Percentiles rank a stretch among this genome's conserved stretches.
These are phyloP conservation scores for Aphanomyces astaci DNA, from an alignment of 352 stramenopile species.

Conservation along the genomic window DNA sequence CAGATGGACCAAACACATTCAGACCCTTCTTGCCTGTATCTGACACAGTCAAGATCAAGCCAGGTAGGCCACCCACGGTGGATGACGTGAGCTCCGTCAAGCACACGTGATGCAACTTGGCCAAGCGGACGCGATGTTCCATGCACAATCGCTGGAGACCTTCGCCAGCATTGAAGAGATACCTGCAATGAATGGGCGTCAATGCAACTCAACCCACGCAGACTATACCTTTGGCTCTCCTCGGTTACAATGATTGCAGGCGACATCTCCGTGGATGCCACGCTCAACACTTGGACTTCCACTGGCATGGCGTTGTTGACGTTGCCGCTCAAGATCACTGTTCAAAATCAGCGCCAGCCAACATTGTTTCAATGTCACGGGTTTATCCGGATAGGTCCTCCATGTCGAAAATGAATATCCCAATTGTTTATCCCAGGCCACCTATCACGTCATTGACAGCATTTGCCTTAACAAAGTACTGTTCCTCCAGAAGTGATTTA, in stretches of 20 bases:
- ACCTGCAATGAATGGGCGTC: constrained; percentile 30
- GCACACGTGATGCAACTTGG: constrained; percentile 77
- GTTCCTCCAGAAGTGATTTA: too few relatives aligned
- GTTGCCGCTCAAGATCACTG: not conserved
- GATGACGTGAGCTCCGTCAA: constrained; percentile 72
- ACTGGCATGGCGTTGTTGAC: constrained; percentile 47
- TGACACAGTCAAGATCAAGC: constrained; percentile 82
- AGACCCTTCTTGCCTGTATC: constrained; percentile 76
- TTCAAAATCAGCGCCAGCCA: not conserved
- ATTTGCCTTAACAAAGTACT: too few relatives aligned
- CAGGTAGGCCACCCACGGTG: constrained; percentile 74
- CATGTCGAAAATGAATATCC: not conserved
- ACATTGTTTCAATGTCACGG: not conserved
- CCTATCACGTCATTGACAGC: too few relatives aligned
- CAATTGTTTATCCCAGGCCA: too few relatives aligned
- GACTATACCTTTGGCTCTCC: constrained; percentile 43
- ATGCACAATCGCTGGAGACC: constrained; percentile 86
- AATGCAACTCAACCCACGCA: not conserved
- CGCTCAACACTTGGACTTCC: constrained; percentile 66
- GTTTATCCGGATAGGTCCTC: not conserved
- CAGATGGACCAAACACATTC: constrained; percentile 57
- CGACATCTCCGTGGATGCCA: constrained; percentile 61
- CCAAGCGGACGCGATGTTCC: constrained; percentile 85
- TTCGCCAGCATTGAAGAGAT: constrained; percentile 87
- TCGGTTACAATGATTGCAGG: constrained; percentile 64